Evolutionary conservation across 495 filamentous ascomycete genomes (phyloP).

Genomic region (Daldinia childiae): DNA sequence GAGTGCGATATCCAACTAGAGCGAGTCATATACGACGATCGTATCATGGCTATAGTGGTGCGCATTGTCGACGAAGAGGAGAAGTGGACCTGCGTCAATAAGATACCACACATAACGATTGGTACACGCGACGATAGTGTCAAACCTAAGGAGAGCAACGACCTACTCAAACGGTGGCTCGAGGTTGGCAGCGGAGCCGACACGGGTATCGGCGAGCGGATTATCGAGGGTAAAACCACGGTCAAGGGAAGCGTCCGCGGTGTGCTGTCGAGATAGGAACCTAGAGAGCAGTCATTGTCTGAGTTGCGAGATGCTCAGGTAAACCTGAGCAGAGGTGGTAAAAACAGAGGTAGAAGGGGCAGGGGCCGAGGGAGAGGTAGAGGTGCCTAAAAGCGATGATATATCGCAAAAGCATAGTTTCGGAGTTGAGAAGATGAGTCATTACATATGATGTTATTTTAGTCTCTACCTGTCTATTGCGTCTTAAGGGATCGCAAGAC

Average conservation of each 20-base stretch:
- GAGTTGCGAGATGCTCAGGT: not conserved
- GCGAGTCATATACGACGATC: slow-evolving; percentile 77
- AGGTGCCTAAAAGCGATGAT: not conserved
- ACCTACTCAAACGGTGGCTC: slow-evolving; percentile 76
- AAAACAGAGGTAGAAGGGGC: not conserved
- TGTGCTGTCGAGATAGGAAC: slow-evolving; percentile 57
- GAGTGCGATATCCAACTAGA: slow-evolving; percentile 63
- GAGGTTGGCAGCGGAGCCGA: slow-evolving; percentile 56
- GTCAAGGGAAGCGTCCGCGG: slow-evolving; percentile 55
- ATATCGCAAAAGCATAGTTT: not conserved
- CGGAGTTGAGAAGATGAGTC: slow-evolving; percentile 6
- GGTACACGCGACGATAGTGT: slow-evolving; percentile 76
- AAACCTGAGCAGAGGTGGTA: slow-evolving; percentile 3
- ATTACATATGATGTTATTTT: not conserved
- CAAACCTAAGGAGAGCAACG: slow-evolving; percentile 95
- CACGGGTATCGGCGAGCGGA: slow-evolving; percentile 57
- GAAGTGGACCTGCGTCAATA: slow-evolving; percentile 76
- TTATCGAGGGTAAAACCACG: slow-evolving; percentile 56
- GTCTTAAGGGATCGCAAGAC: not conserved
- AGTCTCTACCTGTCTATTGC: too few relatives aligned
- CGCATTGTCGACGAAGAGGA: slow-evolving; percentile 64
- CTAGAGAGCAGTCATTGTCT: not conserved
- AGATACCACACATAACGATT: slow-evolving; percentile 86
- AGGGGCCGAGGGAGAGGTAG: not conserved
- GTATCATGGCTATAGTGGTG: slow-evolving; percentile 89